Base-by-base conservation (phyloP, 2,329 filamentous ascomycete species). In the Lizonia empirigonia region DNA sequence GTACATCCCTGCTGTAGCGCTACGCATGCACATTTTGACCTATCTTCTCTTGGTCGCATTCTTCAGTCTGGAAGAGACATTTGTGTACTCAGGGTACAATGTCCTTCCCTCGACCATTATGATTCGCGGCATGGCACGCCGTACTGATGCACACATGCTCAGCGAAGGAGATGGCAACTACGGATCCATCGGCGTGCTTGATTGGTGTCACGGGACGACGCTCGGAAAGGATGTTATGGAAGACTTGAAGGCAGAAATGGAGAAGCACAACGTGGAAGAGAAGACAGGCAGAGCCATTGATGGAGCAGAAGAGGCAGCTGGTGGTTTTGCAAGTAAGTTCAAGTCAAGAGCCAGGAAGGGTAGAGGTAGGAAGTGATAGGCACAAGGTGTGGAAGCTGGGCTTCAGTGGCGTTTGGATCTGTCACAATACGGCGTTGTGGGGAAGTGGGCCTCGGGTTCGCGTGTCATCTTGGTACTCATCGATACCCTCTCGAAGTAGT, bases 1-100 rank as follows among this genome's bases (percentile, higher is more conserved):
- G 6, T 88, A 88, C 66, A 70, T 89, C 0, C 85, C 88, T 1
- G 82, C 86, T 1, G 73, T 85, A 16, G 58, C 82, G n/a, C 77
- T 90, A 32, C 84, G 85, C 7, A 85, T 86, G 27, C 88, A 91
- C 68, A 78, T 90, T 4, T 77, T 91, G n/a, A 89, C 86, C 0
- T 90, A 87, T 74, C 80, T 89, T 48, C 63, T 89, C 9, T 82
- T 89, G 56, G 76, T 85, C 13, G 78, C 80, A 0, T 66, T 90
- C 20, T 81, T 82, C 55, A 88, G 86, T 2, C 64, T 85, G 0
- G 85, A 90, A 58, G 87, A 90, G 58, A 84, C 84, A 0, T 75
- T 90, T 38, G 77, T 85, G 22, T 84, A 84, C 72, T 88, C 84
- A 0, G 87, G 88, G 0, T 91, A 91, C 71, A 82, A 78, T 13